phyloP scores from a whole-genome alignment of 2,329 filamentous ascomycete species.

The Ophiostoma piceae region DNA sequence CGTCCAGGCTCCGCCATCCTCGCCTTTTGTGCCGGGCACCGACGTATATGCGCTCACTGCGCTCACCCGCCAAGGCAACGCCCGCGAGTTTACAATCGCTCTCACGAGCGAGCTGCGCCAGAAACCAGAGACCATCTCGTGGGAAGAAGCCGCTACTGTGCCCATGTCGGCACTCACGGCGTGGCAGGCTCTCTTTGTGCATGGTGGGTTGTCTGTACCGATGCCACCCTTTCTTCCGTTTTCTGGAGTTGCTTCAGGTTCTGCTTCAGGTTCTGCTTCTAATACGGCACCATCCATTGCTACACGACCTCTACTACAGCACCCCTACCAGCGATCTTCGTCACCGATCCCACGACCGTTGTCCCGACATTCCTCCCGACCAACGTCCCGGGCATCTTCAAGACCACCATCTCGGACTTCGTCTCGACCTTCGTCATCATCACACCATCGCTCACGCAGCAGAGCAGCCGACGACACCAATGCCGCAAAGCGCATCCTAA shows the following conservation, averaged over 20 bases:
- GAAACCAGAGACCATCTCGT: slow-evolving; percentile 22
- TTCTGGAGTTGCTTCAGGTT: too few species aligned
- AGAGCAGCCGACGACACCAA: not conserved
- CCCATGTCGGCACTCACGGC: not conserved
- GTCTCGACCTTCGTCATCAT: not conserved
- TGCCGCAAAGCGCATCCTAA: not conserved
- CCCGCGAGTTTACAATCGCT: not conserved
- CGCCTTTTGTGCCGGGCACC: not conserved
- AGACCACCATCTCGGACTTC: not conserved
- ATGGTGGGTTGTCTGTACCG: not conserved
- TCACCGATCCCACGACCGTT: not conserved
- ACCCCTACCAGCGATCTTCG: not conserved
- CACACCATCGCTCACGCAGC: not conserved
- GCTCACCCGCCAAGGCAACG: not conserved
- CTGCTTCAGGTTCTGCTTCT: too few species aligned
- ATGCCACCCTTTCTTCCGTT: not conserved
- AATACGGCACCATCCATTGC: not conserved
- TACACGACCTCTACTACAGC: not conserved
- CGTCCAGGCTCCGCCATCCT: not conserved
- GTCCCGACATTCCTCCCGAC: not conserved
- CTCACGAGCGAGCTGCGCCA: not conserved
- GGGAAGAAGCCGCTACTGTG: slow-evolving; percentile 30
- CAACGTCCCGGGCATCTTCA: not conserved
- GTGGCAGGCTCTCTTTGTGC: not conserved
- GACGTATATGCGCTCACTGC: not conserved